Evolutionary conservation across 208 protist species (phyloP).

Genomic region (Leishmania major): DNA sequence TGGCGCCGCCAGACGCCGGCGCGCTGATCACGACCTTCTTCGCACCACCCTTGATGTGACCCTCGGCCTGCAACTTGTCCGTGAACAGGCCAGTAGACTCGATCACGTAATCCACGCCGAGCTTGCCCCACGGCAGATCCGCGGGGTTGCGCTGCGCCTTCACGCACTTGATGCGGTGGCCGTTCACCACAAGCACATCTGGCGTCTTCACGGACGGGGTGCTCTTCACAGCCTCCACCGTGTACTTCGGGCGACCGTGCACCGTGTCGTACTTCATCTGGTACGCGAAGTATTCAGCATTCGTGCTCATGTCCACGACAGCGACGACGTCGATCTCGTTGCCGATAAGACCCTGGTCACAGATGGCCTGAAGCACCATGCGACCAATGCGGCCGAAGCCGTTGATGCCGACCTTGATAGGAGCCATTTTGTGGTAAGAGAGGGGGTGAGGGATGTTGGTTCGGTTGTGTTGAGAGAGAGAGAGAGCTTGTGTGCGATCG

Average conservation of each 20-base stretch:
- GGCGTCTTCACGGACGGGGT: conserved; percentile 60
- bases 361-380: conserved; percentile 95
- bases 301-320: conserved; percentile 98
- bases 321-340: conserved; percentile 92
- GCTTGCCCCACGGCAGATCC: conserved; percentile 94
- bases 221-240: conserved; percentile 75
- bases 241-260: conserved; percentile 93
- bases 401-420: conserved; percentile 96
- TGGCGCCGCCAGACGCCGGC: conserved; percentile 94
- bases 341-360: conserved; percentile 65
- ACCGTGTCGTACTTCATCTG: conserved; percentile 97
- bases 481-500: background rate
- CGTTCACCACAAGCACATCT: conserved; percentile 85
- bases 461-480: conserved; percentile 3
- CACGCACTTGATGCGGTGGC: conserved; percentile 76
- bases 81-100: conserved; percentile 99
- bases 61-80: conserved; percentile 78
- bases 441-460: background rate
- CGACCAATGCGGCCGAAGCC: conserved; percentile 99
- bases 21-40: conserved; percentile 99
- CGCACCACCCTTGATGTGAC: conserved; percentile 96
- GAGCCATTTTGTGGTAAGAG: conserved; percentile 33
- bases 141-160: conserved; percentile 90
- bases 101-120: conserved; percentile 97
- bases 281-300: conserved; percentile 97